Base-by-base conservation (phyloP, 192 early-diverging fungal genomes). In the Linderina pennispora region DNA sequence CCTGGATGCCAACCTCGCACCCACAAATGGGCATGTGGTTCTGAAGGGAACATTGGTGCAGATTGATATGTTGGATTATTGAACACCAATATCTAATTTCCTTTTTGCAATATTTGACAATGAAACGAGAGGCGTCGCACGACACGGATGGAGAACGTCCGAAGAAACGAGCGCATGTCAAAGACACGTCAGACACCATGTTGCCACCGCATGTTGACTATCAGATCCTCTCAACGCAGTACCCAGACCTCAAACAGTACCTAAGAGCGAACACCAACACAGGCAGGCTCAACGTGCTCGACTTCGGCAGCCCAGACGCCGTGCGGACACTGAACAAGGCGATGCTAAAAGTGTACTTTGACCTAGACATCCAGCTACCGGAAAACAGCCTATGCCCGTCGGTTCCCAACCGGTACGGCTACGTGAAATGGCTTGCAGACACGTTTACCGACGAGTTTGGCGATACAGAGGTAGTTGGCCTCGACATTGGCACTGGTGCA, bases 401-500 rank as follows among this genome's bases (percentile, higher is more conserved):
- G 0, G 50, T 62, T 0, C 44, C 53, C 13, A 69, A 58, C 35
- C 53, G 66, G 5, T 34, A 62, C 3, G 49, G 50, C 46, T 69
- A 69, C 23, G 3, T 69, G 11, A 26, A 50, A 16, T 69, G 66
- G 66, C 38, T 69, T 9, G 10, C 36, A 14, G 1, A 23, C 10
- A 56, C 28, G 26, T 45, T 61, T 9, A 3, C 40, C 9, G 2
- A 31, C 1, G 65, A 68, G 2, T 34, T 62, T 36, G 22, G 31
- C 18, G 53, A 48, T 0, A 21, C 19, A 1, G 0, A n/a, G 0
- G 10, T 62, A 5, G 15, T 9, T 6, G 66, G 59, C 0, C 32
- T 72, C 16, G 68, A 72, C 26, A 46, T 64, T 43, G 92, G 92
- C 10, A 86, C 87, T 6, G 92, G 92, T 0, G 87, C 92, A 0